Conservation (phyloP, 2,329 filamentous ascomycete genomes). For the Alternaria consortialis region DNA sequence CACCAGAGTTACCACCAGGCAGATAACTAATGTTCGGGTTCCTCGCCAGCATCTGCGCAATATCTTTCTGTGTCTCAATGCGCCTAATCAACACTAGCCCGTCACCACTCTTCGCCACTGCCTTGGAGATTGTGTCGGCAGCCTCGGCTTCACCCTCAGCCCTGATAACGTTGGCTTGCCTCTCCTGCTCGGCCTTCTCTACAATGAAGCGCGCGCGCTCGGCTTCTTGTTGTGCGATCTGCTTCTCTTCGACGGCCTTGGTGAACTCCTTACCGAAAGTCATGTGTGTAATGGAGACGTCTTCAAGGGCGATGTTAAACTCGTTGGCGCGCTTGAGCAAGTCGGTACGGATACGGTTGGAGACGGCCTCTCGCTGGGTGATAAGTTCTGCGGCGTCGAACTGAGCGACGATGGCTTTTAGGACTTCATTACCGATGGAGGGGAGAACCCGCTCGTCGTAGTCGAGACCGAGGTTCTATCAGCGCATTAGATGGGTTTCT, state of each 20-base stretch:
- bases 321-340: slow-evolving; percentile 91
- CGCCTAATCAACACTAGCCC: slow-evolving; percentile 94
- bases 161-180: slow-evolving; percentile 97
- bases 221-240: slow-evolving; percentile 98
- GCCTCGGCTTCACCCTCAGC: slow-evolving; percentile 98
- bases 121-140: slow-evolving; percentile 93
- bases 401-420: slow-evolving; percentile 64
- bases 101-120: slow-evolving; percentile 91
- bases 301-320: slow-evolving; percentile 99
- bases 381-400: slow-evolving; percentile 73
- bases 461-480: slow-evolving; percentile 91
- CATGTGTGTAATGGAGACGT: slow-evolving; percentile 99
- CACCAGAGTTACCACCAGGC: slow-evolving; percentile 73
- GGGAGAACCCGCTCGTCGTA: slow-evolving; percentile 78
- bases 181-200: slow-evolving; percentile 97
- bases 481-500: neutral
- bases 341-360: slow-evolving; percentile 90
- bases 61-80: slow-evolving; percentile 96
- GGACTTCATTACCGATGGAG: slow-evolving; percentile 64
- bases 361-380: slow-evolving; percentile 97
- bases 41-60: slow-evolving; percentile 84
- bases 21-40: slow-evolving; percentile 98
- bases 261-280: slow-evolving; percentile 99
- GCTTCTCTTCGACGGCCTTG: slow-evolving; percentile 98
- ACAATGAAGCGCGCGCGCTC: slow-evolving; percentile 98